Evolutionary conservation across 805 yeast species (phyloP), one percentile per base, ranked within the genome.

Genomic region (Saccharomyces kudriavzevii): DNA sequence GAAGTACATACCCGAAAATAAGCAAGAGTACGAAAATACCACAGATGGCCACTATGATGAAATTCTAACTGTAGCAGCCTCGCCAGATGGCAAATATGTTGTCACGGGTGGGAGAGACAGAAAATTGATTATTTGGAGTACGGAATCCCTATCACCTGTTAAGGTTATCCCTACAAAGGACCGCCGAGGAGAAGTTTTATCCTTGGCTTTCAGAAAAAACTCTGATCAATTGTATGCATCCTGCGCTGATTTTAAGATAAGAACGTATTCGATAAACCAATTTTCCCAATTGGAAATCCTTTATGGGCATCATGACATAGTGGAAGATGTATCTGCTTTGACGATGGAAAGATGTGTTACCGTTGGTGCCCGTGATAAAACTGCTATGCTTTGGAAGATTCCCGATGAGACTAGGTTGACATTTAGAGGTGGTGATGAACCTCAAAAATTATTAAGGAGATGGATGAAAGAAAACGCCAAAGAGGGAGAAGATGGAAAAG

Each of bases 331-430:
- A 52, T 74, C 89, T 24, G 89, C 97, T 0, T 74, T 94, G 56
- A 80, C 81, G 9, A 83, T 84, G 69, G 98, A 94, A 66, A 82
- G 97, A 54, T 94, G 99, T 75, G 91, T 94, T 17, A 89, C 96
- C 26, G 98, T 92, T 30, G 99, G 99, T 17, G 78, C 96, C 2
- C 82, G 98, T 62, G 99, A 94, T 71, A 84, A 95, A 63, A 88
- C 97, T 4, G 97, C 92, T 9, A 86, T 95, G 85, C 75, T 88
- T 62, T 94, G 99, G 99, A 94, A 94, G 69, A 89, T 94, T 59
- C 82, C 96, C 26, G 99, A 94, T 63, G 99, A 94, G 72, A 83
- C 96, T 1, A 82, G 97, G 66, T 79, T 94, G 63, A 90, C 97
- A 0, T 92, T 92, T 69, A 80, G 96, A 66, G 96, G 96, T 56